A percentile compares a stretch with the other conserved stretches of the same genome.
These are phyloP conservation scores for Fraxinus anomala DNA, from an alignment of 257 asterid species.

Conservation along the genomic window DNA sequence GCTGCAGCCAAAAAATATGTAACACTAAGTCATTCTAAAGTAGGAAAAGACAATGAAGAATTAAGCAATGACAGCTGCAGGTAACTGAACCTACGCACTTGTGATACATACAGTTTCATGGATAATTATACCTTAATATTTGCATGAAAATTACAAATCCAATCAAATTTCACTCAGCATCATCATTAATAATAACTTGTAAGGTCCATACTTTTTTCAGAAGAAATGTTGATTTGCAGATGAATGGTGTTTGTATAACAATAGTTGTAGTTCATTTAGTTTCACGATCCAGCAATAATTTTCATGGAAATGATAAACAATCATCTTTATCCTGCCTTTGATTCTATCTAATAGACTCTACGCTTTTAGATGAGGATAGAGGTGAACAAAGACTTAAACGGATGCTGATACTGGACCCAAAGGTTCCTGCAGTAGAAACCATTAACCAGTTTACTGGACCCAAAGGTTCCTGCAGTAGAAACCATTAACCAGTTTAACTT, in stretches of 20 bases:
- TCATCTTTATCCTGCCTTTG: neutral
- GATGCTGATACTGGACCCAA: neutral
- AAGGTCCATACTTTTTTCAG: no score
- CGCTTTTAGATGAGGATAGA: neutral
- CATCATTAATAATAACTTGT: no score
- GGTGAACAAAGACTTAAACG: neutral
- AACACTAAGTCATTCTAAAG: neutral
- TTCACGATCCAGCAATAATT: neutral
- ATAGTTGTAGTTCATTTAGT: neutral
- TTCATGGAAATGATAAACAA: neutral
- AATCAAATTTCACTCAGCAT: no score
- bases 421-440: neutral
- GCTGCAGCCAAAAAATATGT: conserved; percentile 42
- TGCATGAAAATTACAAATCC: no score
- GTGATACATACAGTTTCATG: no score
- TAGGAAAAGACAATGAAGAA: neutral
- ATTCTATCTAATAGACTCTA: neutral
- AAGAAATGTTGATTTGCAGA: no score
- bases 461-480: no score
- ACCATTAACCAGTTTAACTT: neutral
- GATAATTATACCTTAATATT: no score
- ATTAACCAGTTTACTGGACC: neutral
- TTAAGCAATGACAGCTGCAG: neutral
- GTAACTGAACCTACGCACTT: neutral
- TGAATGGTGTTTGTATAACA: neutral